A percentile compares a stretch with the other conserved stretches of the same genome.
phyloP scores from a whole-genome alignment of 2,329 filamentous ascomycete species.

The Aspergillus sergii region DNA sequence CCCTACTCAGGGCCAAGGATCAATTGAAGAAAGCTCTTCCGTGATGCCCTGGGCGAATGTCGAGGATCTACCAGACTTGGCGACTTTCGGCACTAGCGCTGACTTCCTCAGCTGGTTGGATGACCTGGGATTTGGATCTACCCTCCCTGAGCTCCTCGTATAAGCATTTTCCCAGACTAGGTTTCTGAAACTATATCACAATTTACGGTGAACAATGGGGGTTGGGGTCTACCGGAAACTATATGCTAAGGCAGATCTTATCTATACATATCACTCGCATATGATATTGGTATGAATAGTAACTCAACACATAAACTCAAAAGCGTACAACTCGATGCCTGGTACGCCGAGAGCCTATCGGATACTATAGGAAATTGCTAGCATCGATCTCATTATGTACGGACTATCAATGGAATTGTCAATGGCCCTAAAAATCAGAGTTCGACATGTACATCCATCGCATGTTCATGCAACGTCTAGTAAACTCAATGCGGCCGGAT shows the following conservation, averaged over 20 bases:
- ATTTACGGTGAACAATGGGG: not conserved
- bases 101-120: conserved; percentile 12
- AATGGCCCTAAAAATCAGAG: not conserved
- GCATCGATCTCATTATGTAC: not conserved
- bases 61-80: not conserved
- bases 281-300: not conserved
- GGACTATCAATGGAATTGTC: not conserved
- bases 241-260: not conserved
- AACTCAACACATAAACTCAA: not conserved
- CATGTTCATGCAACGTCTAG: not conserved
- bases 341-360: not conserved
- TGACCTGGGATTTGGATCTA: conserved; percentile 6
- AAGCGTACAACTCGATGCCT: not conserved
- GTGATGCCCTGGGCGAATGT: not conserved
- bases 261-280: not conserved
- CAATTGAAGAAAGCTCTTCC: not conserved
- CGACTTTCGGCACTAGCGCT: conserved; percentile 1
- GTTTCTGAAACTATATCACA: not conserved
- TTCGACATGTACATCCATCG: not conserved
- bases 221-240: not conserved
- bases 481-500: not conserved
- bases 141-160: not conserved
- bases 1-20: conserved; percentile 13
- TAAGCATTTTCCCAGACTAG: not conserved
- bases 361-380: not conserved